Evolutionary conservation across 2,329 filamentous ascomycete species (phyloP).

Genomic region (Diaporthe sp.): DNA sequence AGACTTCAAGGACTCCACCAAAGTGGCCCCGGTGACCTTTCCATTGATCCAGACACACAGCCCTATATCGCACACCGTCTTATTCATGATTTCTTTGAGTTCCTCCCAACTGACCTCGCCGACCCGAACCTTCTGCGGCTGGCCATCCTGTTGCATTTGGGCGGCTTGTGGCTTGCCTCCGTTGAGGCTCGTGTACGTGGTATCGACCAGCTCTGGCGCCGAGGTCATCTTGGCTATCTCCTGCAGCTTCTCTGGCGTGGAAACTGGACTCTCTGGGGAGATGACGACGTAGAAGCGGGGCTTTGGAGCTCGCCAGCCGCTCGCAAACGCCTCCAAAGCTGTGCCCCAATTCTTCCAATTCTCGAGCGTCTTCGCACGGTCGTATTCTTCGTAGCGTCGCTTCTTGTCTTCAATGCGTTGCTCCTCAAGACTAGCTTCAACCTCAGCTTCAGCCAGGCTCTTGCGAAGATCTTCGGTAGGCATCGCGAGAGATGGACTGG

Average conservation of each 20-base stretch:
- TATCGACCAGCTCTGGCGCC: not conserved
- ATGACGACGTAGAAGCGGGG: not conserved
- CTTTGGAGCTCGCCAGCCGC: not conserved
- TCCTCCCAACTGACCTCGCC: not conserved
- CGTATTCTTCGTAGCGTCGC: not conserved
- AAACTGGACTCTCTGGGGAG: not conserved
- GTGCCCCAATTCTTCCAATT: not conserved
- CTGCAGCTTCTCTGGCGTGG: not conserved
- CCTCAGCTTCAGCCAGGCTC: not conserved
- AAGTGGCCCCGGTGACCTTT: not conserved
- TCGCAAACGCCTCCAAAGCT: not conserved
- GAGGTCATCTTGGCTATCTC: not conserved
- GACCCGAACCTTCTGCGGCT: not conserved
- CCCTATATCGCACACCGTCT: not conserved
- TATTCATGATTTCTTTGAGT: not conserved
- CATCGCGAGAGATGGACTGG: not conserved
- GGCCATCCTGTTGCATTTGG: not conserved
- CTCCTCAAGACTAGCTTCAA: not conserved
- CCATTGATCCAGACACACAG: not conserved
- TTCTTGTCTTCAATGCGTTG: not conserved
- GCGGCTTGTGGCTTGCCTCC: fast-evolving
- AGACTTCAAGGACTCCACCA: not conserved
- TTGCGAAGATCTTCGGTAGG: not conserved
- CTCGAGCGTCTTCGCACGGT: not conserved
- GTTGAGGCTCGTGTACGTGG: not conserved